Conservation (phyloP, 23 red algal genomes). For the Gracilaria gracilis region DNA sequence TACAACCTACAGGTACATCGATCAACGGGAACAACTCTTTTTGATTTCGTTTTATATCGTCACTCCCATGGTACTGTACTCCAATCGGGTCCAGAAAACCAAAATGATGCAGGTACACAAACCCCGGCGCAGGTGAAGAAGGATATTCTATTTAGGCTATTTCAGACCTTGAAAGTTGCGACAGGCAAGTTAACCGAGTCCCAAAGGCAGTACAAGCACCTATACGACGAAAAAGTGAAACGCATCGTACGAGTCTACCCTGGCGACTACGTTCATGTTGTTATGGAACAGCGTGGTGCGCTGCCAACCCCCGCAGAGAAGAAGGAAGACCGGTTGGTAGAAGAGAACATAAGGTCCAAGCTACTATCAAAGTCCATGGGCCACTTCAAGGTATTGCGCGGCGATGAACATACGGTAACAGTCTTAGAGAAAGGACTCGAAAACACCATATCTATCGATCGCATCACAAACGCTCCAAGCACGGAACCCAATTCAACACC, state of each 20-base stretch:
- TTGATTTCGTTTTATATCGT: not conserved
- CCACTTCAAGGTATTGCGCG: not conserved
- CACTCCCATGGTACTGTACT: not conserved
- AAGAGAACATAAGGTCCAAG: not conserved
- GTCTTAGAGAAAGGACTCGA: not conserved
- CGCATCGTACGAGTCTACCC: not conserved
- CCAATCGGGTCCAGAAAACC: not conserved
- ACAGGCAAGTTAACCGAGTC: not conserved
- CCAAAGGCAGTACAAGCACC: not conserved
- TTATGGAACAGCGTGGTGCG: not conserved
- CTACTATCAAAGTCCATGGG: not conserved
- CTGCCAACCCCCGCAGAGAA: not conserved
- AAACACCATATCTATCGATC: not conserved
- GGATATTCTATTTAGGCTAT: not conserved
- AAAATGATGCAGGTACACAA: not conserved
- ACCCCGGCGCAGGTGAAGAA: not conserved
- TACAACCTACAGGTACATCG: not conserved
- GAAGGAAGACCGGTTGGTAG: not conserved
- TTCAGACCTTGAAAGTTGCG: not conserved
- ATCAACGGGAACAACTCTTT: not conserved
- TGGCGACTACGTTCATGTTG: not conserved
- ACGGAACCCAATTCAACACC: too few relatives aligned
- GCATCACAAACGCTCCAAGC: too few relatives aligned
- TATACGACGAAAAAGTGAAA: not conserved
- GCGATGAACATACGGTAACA: not conserved